These are phyloP conservation scores for Fusarium beomiforme DNA, from an alignment of 2,329 filamentous ascomycete species.

Conservation along the genomic window DNA sequence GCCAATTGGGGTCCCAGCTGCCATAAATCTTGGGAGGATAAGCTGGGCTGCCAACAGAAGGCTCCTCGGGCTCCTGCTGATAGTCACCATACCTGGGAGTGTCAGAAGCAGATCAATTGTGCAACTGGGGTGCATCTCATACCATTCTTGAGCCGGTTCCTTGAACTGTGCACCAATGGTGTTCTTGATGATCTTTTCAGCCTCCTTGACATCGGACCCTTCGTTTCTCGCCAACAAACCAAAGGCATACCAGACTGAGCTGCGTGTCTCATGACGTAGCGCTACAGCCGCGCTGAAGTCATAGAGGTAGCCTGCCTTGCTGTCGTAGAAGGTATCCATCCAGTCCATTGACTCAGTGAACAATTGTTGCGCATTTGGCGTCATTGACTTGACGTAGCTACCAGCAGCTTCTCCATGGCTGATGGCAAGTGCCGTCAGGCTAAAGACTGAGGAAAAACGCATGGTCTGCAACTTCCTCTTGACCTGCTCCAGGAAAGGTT, in stretches of 20 bases:
- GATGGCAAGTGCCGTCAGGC: not conserved
- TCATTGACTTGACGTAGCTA: not conserved
- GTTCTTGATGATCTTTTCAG: constrained; percentile 63
- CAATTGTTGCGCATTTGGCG: constrained; percentile 14
- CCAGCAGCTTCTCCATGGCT: not conserved
- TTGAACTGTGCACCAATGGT: constrained; percentile 64
- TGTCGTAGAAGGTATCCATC: constrained; percentile 66
- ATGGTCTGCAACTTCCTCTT: not conserved
- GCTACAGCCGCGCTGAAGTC: constrained; percentile 56
- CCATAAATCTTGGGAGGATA: constrained; percentile 65
- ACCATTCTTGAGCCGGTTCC: constrained; percentile 64
- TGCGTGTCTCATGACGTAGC: constrained; percentile 65
- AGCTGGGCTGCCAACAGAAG: constrained; percentile 60
- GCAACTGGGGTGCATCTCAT: constrained; percentile 10
- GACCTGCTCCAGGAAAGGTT: not conserved
- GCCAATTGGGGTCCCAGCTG: constrained; percentile 72
- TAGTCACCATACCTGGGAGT: constrained; percentile 53
- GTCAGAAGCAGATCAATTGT: not conserved
- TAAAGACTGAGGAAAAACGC: not conserved
- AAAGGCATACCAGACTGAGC: constrained; percentile 67
- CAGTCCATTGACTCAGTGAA: constrained; percentile 56
- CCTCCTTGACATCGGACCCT: constrained; percentile 58
- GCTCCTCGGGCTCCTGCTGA: constrained; percentile 65
- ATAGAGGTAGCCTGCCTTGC: constrained; percentile 62
- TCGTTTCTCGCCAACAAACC: constrained; percentile 66